A percentile compares a stretch with the other conserved stretches of the same genome.
These are phyloP conservation scores for Talaromyces sp. DNA, from an alignment of 2,329 filamentous ascomycete genomes.

Conservation along the genomic window DNA sequence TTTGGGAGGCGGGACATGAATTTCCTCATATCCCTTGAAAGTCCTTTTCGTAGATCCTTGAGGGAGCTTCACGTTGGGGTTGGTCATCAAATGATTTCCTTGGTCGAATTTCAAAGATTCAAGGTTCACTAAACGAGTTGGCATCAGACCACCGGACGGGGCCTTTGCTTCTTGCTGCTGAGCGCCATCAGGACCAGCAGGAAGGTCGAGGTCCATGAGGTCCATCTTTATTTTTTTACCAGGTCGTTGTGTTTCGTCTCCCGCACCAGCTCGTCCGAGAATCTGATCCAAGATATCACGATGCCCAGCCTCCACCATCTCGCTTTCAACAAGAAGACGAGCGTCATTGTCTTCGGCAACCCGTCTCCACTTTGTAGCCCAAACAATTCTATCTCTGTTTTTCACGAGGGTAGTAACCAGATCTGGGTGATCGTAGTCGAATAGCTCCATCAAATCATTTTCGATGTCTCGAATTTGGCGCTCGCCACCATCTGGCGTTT, in stretches of 20 bases:
- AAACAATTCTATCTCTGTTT: constrained; percentile 91
- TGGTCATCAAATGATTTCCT: constrained; percentile 99
- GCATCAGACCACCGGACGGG: constrained; percentile 73
- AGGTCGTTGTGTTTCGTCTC: constrained; percentile 54
- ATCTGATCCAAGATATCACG: constrained; percentile 85
- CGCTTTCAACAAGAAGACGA: constrained; percentile 72
- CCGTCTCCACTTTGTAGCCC: constrained; percentile 83
- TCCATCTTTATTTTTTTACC: constrained; percentile 81
- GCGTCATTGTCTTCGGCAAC: constrained; percentile 73
- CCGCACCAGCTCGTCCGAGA: constrained; percentile 60
- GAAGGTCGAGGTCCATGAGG: constrained; percentile 81
- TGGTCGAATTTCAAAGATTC: constrained; percentile 97
- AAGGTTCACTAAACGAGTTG: constrained; percentile 82
- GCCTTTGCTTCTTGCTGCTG: constrained; percentile 46
- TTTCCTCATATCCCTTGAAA: constrained; percentile 98
- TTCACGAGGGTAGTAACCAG: constrained; percentile 85
- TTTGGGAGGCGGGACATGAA: constrained; percentile 92
- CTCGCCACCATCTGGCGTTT: constrained; percentile 70
- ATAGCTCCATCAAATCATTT: constrained; percentile 96
- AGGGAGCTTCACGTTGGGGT: constrained; percentile 86
- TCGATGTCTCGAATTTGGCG: constrained; percentile 88
- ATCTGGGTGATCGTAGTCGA: constrained; percentile 94
- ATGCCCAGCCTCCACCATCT: constrained; percentile 87
- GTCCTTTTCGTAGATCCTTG: constrained; percentile 92
- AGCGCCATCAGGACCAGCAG: constrained; percentile 49